Evolutionary conservation across 345 rosid genomes (phyloP).

Genomic region (Brassica juncea): DNA sequence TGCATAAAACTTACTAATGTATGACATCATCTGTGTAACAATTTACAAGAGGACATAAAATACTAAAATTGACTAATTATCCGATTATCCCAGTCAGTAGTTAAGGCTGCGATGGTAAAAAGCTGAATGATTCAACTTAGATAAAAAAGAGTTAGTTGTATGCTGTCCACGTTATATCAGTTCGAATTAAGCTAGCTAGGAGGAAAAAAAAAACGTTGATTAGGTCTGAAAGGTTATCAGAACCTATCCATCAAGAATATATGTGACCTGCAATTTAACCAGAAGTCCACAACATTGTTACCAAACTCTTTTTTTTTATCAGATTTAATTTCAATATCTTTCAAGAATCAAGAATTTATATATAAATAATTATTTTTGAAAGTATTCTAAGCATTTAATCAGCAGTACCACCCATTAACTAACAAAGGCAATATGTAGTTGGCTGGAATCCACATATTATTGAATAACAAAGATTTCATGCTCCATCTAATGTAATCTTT

Average conservation of each 20-base stretch:
- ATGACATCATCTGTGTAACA: background rate
- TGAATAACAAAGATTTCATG: background rate
- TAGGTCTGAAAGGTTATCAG: conserved; percentile 42
- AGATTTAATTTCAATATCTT: background rate
- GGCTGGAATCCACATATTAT: conserved; percentile 5
- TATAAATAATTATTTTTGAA: background rate
- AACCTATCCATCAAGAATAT: conserved; percentile 33
- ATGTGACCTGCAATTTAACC: conserved; percentile 28
- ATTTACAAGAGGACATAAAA: background rate
- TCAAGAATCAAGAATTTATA: background rate
- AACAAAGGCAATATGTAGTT: conserved; percentile 5
- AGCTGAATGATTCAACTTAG: background rate
- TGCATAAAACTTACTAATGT: background rate
- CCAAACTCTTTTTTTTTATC: conserved; percentile 30
- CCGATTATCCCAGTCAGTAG: background rate
- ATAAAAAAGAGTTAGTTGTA: background rate
- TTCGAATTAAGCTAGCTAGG: conserved; percentile 16
- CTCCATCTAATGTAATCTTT: background rate
- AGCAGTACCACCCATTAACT: background rate
- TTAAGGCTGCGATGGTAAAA: background rate
- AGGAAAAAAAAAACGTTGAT: conserved; percentile 21
- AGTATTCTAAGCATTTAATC: background rate
- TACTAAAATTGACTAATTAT: background rate
- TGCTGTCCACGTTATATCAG: conserved; percentile 20
- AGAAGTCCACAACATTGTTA: conserved; percentile 38